Base-by-base conservation (phyloP, 148 eudicot genomes). In the Salicornia ramosissima region DNA sequence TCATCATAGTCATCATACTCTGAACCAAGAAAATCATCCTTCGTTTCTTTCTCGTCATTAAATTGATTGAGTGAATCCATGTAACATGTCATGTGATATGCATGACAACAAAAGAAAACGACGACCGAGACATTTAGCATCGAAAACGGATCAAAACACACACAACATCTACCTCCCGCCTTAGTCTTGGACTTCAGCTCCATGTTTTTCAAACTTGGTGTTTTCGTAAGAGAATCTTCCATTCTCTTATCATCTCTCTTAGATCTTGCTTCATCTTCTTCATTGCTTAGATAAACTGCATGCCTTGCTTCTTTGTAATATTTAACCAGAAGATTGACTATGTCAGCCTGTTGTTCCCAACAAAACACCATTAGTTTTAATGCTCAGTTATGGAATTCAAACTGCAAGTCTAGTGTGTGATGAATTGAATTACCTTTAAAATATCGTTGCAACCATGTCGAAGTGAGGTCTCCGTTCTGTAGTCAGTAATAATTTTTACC, bases 401-500 rank as follows among this genome's bases (percentile, higher is more conserved):
- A 73, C 13, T 34, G 50, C 52, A 71, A 71, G 50, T 49, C 71
- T 51, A 61, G 10, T 42, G 19, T 13, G 19, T 9, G 15, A 2
- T 47, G 42, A 57, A 42, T 52, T 46, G 49, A 26, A 43, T 36
- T 78, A 93, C 98, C 98, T 93, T 90, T 5, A 93, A 78, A 52
- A 93, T 93, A 69, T 85, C 97, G 69, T 93, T 90, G 71, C 98
- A 93, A 46, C 98, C 98, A 71, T 90, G 92, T 80, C 97, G 84
- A 62, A 93, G 95, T 68, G 98, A 93, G 73, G 98, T 93, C 84
- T 93, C 98, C 0, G 98, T 93, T 77, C 96, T 84, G 75, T 93
- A 93, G 78, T 93, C 92, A 6, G 97, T 90, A 61, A 90, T 80
- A 75, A 93, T 90, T 79, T 93, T 93, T 75, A 93, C 96, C 63